These are phyloP conservation scores for Pleurozium schreberi DNA, from an alignment of 225 moss, liverwort and hornwort genomes.

Conservation along the genomic window DNA sequence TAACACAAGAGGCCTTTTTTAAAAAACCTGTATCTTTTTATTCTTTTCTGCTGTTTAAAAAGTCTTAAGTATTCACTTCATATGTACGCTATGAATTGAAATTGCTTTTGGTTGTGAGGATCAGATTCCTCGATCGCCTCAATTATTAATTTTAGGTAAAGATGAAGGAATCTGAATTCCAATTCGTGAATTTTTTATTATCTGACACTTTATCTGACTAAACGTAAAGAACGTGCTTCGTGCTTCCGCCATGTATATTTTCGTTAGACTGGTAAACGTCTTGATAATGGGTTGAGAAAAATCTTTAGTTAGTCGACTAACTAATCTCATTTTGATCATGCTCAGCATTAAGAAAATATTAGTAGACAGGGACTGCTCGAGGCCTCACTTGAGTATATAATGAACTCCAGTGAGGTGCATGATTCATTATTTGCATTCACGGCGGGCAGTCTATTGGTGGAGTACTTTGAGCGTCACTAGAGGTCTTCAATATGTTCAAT, in stretches of 20 bases:
- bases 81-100: neutral
- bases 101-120: neutral
- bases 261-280: neutral
- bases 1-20: neutral
- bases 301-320: neutral
- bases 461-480: neutral
- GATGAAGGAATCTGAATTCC: neutral
- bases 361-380: neutral
- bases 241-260: neutral
- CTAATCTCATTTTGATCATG: too few species aligned
- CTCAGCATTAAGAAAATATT: neutral
- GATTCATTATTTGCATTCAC: neutral
- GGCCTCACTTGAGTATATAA: neutral
- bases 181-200: neutral
- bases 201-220: neutral
- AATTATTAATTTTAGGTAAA: neutral
- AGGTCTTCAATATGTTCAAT: neutral
- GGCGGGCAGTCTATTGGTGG: neutral
- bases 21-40: too few species aligned
- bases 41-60: neutral
- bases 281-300: neutral
- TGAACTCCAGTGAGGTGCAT: neutral
- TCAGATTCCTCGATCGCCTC: neutral
- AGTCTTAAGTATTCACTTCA: neutral
- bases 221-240: neutral